Conservation (phyloP, 2,329 filamentous ascomycete species). For the Colletotrichum theobromicola region DNA sequence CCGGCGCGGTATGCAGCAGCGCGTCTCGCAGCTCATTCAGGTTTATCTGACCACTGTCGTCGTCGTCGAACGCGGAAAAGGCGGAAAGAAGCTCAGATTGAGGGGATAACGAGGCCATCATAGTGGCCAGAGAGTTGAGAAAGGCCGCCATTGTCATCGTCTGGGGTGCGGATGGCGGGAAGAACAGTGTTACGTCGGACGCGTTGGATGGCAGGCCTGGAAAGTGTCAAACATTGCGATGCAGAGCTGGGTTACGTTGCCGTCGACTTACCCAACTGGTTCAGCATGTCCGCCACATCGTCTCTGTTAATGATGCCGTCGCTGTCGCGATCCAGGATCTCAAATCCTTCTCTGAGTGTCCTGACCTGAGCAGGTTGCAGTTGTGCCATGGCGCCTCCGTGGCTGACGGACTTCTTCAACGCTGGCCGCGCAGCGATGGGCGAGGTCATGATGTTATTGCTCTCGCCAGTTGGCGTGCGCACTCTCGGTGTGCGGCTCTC, state of each 20-base stretch:
- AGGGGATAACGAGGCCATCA: slow-evolving; percentile 77
- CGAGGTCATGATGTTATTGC: slow-evolving; percentile 40
- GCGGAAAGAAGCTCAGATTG: slow-evolving; percentile 84
- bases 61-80: slow-evolving; percentile 93
- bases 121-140: slow-evolving; percentile 78
- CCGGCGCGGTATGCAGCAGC: slow-evolving; percentile 80
- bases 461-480: slow-evolving; percentile 24
- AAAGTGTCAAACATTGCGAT: not conserved
- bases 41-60: slow-evolving; percentile 93
- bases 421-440: slow-evolving; percentile 37
- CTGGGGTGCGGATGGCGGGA: slow-evolving; percentile 73
- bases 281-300: slow-evolving; percentile 86
- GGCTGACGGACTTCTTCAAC: slow-evolving; percentile 40
- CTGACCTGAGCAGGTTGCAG: slow-evolving; percentile 83
- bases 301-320: slow-evolving; percentile 83
- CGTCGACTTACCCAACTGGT: slow-evolving; percentile 70
- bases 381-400: slow-evolving; percentile 68
- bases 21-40: slow-evolving; percentile 82
- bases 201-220: slow-evolving; percentile 75
- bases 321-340: slow-evolving; percentile 88
- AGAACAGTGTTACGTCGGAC: slow-evolving; percentile 79
- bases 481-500: slow-evolving; percentile 44
- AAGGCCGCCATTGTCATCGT: slow-evolving; percentile 86
- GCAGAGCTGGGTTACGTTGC: not conserved
- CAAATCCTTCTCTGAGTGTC: slow-evolving; percentile 89